Conservation (phyloP, 2,329 filamentous ascomycete species). For the Lasiodiplodia sp. region DNA sequence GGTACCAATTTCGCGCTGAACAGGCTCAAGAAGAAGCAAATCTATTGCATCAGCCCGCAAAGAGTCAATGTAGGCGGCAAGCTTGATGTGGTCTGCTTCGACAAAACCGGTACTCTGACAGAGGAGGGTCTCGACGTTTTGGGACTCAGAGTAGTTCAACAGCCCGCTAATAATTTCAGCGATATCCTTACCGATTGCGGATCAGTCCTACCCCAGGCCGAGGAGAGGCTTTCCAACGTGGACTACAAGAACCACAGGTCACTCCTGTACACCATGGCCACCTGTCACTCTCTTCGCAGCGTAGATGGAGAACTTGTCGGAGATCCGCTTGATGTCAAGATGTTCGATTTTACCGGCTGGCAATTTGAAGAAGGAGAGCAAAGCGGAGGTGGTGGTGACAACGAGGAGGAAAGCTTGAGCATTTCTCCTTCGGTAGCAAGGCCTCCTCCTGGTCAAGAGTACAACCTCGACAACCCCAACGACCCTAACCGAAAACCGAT, state of each 20-base stretch:
- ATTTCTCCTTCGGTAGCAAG: slow-evolving; percentile 88
- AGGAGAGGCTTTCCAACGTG: slow-evolving; percentile 65
- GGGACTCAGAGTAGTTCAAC: slow-evolving; percentile 80
- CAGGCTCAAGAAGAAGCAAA: slow-evolving; percentile 84
- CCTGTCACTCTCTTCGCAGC: slow-evolving; percentile 87
- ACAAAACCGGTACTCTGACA: slow-evolving; percentile 98
- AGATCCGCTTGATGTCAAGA: slow-evolving; percentile 94
- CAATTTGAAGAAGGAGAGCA: slow-evolving; percentile 87
- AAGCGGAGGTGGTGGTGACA: slow-evolving; percentile 67
- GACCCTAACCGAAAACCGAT: slow-evolving; percentile 62
- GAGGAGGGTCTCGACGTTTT: slow-evolving; percentile 96
- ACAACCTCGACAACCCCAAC: slow-evolving; percentile 60
- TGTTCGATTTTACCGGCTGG: slow-evolving; percentile 98
- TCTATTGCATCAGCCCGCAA: slow-evolving; percentile 98
- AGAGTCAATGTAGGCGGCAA: slow-evolving; percentile 97
- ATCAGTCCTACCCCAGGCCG: slow-evolving; percentile 63
- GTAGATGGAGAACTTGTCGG: slow-evolving; percentile 90
- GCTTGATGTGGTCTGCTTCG: slow-evolving; percentile 94
- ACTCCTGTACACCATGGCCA: slow-evolving; percentile 93
- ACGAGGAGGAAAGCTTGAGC: slow-evolving; percentile 78
- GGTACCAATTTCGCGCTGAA: slow-evolving; percentile 94
- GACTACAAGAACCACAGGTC: slow-evolving; percentile 71
- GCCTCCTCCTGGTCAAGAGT: slow-evolving; percentile 71
- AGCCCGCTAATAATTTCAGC: slow-evolving; percentile 70
- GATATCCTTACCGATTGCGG: slow-evolving; percentile 74